Percentiles rank a stretch among this genome's conserved stretches.
Conservation (phyloP, 768 basidiomycete genomes). For the Exsudoporus frostii region DNA sequence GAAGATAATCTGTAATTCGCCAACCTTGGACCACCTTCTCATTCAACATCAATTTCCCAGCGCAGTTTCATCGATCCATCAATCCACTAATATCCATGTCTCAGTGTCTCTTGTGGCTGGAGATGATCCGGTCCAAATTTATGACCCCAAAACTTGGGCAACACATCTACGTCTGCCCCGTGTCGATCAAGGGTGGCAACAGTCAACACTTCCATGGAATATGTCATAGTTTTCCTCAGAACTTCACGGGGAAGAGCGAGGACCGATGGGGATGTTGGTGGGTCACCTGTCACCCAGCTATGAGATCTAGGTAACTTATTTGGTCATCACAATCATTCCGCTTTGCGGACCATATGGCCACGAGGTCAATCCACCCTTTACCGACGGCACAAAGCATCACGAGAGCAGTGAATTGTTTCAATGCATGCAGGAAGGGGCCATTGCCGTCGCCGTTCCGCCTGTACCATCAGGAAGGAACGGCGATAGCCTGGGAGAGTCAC, state of each 20-base stretch:
- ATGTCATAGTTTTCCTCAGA: neutral
- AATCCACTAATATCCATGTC: neutral
- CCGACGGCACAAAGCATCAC: slow-evolving; percentile 6
- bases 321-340: neutral
- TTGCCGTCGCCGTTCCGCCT: slow-evolving; percentile 3
- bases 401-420: neutral
- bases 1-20: neutral
- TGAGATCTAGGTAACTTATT: neutral
- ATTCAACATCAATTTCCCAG: neutral
- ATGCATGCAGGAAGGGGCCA: neutral
- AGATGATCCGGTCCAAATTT: neutral
- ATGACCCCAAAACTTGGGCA: neutral
- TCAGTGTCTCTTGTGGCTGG: neutral
- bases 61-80: neutral
- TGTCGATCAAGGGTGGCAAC: neutral
- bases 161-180: neutral
- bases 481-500: slow-evolving; percentile 1
- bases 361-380: slow-evolving; percentile 3
- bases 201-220: neutral
- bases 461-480: neutral
- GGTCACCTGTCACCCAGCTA: neutral
- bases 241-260: neutral
- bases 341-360: slow-evolving; percentile 4
- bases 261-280: neutral
- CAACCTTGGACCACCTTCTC: neutral